A percentile compares a stretch with the other conserved stretches of the same genome.
Conservation (phyloP, 129 eudicot species). For the Dittrichia graveolens region DNA sequence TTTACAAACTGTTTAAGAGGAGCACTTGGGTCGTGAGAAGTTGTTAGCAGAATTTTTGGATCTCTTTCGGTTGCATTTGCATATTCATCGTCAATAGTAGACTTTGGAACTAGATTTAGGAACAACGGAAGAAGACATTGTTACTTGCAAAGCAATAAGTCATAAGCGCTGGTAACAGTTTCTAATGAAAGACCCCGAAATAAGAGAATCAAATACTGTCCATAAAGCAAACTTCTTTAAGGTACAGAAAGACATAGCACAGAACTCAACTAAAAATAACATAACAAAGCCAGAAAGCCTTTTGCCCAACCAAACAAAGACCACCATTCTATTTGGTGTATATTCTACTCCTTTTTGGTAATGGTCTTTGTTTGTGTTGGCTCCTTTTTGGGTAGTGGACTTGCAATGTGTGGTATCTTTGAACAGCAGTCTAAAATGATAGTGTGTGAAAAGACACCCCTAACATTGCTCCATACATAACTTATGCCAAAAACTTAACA, state of each 20-base stretch:
- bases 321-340: neutral
- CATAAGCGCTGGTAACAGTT: neutral
- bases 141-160: neutral
- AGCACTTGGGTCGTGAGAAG: conserved; percentile 92
- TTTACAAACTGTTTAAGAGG: conserved; percentile 89
- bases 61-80: conserved; percentile 79
- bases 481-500: too few species aligned
- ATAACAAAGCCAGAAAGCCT: neutral
- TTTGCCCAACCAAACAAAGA: neutral
- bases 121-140: neutral
- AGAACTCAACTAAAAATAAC: neutral
- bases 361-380: too few species aligned
- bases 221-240: neutral
- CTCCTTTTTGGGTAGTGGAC: neutral
- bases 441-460: neutral
- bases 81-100: conserved; percentile 88
- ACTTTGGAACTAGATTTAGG: conserved; percentile 67
- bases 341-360: neutral
- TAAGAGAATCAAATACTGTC: neutral
- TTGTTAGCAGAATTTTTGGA: conserved; percentile 87
- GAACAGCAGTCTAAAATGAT: too few species aligned
- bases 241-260: neutral
- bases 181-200: neutral
- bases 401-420: neutral
- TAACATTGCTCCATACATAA: neutral